A percentile compares a stretch with the other conserved stretches of the same genome.
Evolutionary conservation across 441 rosid species (phyloP).

Genomic region (Bruguiera hainesii): DNA sequence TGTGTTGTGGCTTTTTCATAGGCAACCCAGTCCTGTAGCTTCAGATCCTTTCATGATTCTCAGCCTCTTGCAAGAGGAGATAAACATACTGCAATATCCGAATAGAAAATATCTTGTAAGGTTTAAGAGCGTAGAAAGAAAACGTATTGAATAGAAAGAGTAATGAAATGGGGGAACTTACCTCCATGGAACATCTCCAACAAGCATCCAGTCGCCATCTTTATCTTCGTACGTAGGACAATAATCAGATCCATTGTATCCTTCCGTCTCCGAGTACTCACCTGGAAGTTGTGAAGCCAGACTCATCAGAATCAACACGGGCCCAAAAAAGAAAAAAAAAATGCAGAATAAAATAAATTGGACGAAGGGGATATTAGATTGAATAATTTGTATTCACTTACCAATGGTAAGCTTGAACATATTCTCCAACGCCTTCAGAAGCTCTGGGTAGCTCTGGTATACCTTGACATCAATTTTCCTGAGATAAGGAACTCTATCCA

Average conservation of each 20-base stretch:
- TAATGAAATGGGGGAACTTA: constrained; percentile 31
- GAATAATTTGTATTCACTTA: constrained; percentile 6
- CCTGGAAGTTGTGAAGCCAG: constrained; percentile 26
- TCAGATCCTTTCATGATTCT: constrained; percentile 79
- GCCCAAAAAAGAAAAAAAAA: not conserved
- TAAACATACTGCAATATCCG: constrained; percentile 54
- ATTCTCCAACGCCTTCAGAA: constrained; percentile 51
- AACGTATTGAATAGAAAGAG: not conserved
- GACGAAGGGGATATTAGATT: not conserved
- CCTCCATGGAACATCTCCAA: constrained; percentile 89
- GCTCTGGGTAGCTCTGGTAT: constrained; percentile 44
- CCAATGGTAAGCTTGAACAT: constrained; percentile 63
- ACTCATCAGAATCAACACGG: not conserved
- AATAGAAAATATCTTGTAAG: not conserved
- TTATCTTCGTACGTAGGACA: constrained; percentile 83
- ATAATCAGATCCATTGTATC: constrained; percentile 73
- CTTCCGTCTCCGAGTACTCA: constrained; percentile 70
- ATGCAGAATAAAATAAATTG: not conserved
- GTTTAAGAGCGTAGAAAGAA: not conserved
- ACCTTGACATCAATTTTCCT: constrained; percentile 59
- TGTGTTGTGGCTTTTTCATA: not conserved
- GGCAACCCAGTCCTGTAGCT: constrained; percentile 38
- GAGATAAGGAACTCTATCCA: constrained; percentile 71
- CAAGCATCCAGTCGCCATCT: constrained; percentile 95
- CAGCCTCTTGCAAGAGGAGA: constrained; percentile 63